These are phyloP conservation scores for Penicillium turbatum DNA, from an alignment of 495 filamentous ascomycete genomes.

Conservation along the genomic window DNA sequence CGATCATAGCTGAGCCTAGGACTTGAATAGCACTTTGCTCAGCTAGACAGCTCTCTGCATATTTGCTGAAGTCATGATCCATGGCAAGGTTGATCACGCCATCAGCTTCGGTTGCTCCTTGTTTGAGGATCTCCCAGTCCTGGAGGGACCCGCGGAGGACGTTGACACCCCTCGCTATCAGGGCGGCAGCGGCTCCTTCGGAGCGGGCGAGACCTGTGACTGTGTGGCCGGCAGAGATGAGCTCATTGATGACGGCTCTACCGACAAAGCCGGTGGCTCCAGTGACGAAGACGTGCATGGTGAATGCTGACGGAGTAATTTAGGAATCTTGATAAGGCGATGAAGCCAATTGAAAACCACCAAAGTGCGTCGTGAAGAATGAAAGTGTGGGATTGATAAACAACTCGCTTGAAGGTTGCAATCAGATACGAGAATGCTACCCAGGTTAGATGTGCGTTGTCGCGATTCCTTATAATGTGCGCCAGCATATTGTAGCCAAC, in stretches of 20 bases:
- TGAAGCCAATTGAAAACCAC: background rate
- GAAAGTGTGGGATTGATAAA: background rate
- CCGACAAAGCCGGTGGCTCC: conserved; percentile 48
- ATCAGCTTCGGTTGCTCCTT: conserved; percentile 34
- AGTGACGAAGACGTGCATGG: conserved; percentile 43
- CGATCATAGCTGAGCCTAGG: conserved; percentile 31
- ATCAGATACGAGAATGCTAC: background rate
- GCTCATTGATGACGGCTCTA: conserved; percentile 36
- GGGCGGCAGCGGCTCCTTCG: conserved; percentile 25
- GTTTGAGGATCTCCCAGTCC: conserved; percentile 32
- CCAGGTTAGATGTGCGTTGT: background rate
- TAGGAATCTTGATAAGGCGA: background rate
- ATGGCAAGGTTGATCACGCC: conserved; percentile 47
- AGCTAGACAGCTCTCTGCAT: conserved; percentile 20
- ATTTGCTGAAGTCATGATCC: conserved; percentile 40
- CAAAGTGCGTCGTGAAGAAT: background rate
- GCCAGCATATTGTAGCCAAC: background rate
- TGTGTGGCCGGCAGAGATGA: conserved; percentile 35
- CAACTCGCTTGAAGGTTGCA: background rate
- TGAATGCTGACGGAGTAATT: background rate
- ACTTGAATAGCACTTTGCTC: conserved; percentile 38
- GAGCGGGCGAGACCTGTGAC: conserved; percentile 44
- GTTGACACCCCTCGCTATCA: conserved; percentile 29
- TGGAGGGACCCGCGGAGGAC: conserved; percentile 36
- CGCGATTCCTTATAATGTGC: background rate